phyloP scores from a whole-genome alignment of 2,329 filamentous ascomycete genomes.

The Stachybotrys chartarum region DNA sequence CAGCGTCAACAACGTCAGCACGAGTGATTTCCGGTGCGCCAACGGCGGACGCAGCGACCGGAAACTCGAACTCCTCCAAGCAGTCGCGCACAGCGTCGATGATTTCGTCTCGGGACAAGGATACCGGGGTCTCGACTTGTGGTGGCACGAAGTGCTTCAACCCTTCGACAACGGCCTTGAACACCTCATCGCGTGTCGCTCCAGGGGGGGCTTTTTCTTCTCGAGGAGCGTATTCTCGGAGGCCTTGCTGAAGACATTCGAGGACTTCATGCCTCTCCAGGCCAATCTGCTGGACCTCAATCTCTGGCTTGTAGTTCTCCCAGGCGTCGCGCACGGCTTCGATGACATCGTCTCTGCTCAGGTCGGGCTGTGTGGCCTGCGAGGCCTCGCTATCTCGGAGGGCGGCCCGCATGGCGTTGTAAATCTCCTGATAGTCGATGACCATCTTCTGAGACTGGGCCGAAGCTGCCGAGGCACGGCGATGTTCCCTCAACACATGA shows the following conservation, averaged over 20 bases:
- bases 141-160: constrained; percentile 75
- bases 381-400: constrained; percentile 52
- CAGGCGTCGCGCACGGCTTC: constrained; percentile 83
- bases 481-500: constrained; percentile 67
- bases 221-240: constrained; percentile 62
- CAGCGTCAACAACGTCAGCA: constrained; percentile 57
- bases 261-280: constrained; percentile 87
- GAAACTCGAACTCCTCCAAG: constrained; percentile 76
- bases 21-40: constrained; percentile 43
- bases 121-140: constrained; percentile 59
- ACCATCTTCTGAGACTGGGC: constrained; percentile 50
- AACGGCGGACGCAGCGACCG: constrained; percentile 49
- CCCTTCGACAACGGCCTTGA: constrained; percentile 77
- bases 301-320: constrained; percentile 91
- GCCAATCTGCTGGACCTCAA: constrained; percentile 83
- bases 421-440: constrained; percentile 77
- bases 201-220: constrained; percentile 42
- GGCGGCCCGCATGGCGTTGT: constrained; percentile 75
- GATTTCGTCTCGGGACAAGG: constrained; percentile 74
- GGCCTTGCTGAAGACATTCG: constrained; percentile 76
- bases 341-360: constrained; percentile 77
- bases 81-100: constrained; percentile 79
- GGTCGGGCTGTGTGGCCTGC: constrained; percentile 26
- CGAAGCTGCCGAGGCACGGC: constrained; percentile 60
- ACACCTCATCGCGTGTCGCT: constrained; percentile 76